These are phyloP conservation scores for Microbotryum intermedium DNA, from an alignment of 1,284 basidiomycete species.

Conservation along the genomic window DNA sequence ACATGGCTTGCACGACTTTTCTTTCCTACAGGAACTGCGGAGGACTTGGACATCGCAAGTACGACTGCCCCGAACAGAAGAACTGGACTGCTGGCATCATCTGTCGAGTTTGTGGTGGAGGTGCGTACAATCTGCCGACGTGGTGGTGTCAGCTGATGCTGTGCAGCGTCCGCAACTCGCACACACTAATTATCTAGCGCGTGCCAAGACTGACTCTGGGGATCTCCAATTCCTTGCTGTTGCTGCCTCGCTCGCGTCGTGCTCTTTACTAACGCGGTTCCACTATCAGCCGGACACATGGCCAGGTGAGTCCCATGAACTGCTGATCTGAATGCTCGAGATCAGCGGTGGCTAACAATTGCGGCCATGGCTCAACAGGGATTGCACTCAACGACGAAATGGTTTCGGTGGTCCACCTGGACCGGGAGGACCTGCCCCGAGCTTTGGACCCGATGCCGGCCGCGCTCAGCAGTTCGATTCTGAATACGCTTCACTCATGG, in stretches of 20 bases:
- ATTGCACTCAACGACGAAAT: slow-evolving; percentile 75
- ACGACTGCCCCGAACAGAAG: slow-evolving; percentile 90
- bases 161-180: no score
- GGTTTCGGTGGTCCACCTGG: slow-evolving; percentile 43
- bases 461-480: slow-evolving; percentile 65
- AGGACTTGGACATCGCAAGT: slow-evolving; percentile 63
- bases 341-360: no score
- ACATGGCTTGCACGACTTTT: slow-evolving; percentile 32
- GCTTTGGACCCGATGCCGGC: slow-evolving; percentile 36
- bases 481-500: slow-evolving; percentile 95
- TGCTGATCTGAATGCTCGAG: not conserved
- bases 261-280: slow-evolving; percentile 1
- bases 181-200: no score
- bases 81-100: slow-evolving; percentile 91
- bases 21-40: slow-evolving; percentile 14
- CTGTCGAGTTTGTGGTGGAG: slow-evolving; percentile 88
- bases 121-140: slow-evolving; percentile 33
- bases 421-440: slow-evolving; percentile 38
- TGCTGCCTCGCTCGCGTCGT: no score
- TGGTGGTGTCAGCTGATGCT: no score
- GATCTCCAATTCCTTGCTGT: no score
- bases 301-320: slow-evolving; percentile 49
- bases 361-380: slow-evolving; percentile 35
- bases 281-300: slow-evolving; percentile 65
- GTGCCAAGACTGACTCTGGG: no score